Conservation (phyloP, 306 rosid species). For the Vigna hirtella region DNA sequence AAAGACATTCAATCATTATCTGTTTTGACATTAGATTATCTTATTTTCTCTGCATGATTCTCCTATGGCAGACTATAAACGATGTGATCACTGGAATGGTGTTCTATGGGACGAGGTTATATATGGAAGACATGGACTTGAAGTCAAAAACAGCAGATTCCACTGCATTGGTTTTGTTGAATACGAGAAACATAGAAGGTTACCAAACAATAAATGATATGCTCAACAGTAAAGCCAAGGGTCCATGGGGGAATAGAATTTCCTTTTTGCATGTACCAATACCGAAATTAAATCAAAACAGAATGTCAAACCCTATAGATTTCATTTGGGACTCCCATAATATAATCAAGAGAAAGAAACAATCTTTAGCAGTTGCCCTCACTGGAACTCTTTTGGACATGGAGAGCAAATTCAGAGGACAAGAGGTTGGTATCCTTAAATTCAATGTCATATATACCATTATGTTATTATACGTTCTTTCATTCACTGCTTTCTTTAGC, state of each 20-base stretch:
- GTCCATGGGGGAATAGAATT: conserved; percentile 67
- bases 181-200: conserved; percentile 59
- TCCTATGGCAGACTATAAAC: conserved; percentile 54
- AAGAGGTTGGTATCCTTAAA: conserved; percentile 50
- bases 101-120: conserved; percentile 57
- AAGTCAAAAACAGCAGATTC: conserved; percentile 53
- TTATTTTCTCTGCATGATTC: not conserved
- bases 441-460: not conserved
- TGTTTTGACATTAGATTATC: not conserved
- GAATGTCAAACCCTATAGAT: conserved; percentile 51
- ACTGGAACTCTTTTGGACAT: conserved; percentile 47
- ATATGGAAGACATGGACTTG: conserved; percentile 54
- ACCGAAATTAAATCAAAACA: conserved; percentile 49
- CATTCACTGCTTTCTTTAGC: not conserved
- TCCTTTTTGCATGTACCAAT: conserved; percentile 60
- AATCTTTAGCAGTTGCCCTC: conserved; percentile 53
- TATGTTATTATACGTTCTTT: not conserved
- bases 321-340: conserved; percentile 56
- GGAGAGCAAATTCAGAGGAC: conserved; percentile 57
- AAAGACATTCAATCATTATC: not conserved
- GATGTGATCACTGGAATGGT: conserved; percentile 62
- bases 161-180: conserved; percentile 61
- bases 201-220: conserved; percentile 62
- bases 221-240: conserved; percentile 49
- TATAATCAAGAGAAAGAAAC: conserved; percentile 58